Base-by-base conservation (phyloP, 148 eudicot genomes). In the Chenopodium album region DNA sequence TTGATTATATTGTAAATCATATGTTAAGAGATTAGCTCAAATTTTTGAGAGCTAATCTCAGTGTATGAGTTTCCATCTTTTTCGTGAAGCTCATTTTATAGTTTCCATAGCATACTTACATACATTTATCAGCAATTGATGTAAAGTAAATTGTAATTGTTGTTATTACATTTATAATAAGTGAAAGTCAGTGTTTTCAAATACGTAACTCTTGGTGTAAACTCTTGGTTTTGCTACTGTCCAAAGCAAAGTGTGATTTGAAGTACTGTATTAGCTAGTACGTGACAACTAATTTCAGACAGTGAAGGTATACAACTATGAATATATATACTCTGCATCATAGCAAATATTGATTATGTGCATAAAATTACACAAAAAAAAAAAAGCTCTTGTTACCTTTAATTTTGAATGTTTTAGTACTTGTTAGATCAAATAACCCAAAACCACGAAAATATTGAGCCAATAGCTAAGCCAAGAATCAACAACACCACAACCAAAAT, bases 381-480 rank as follows among this genome's bases (percentile, higher is more conserved):
- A 37, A 41, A 5, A 7, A 41, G 44, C 44, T 5, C 44, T 41
- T 41, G 7, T 5, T 41, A 41, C 44, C 44, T 41, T 41, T 41
- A 41, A 41, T 41, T 6, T 62, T 62, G 13, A 62, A 5, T 62
- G 23, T 62, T 6, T 16, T 12, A 23, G 17, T 12, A 23, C 26
- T 16, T 29, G 32, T 75, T 23, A 22, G 48, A 73, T 89, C 88
- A 95, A 60, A 95, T 80, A 76, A 90, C 91, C 98, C 98, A 95
- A 83, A 95, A 92, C 95, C 97, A 95, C 26, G 95, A 86, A 19
- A 93, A 93, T 32, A 92, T 66, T 0, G 98, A 95, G 75, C 98
- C 97, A 87, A 83, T 81, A 34, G 95, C 92, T 87, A 95, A 66
- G 32, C 98, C 98, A 26, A 91, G 52, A 26, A 89, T 87, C 31